Conservation (phyloP, 352 stramenopile species). For the Phytophthora foliorum region DNA sequence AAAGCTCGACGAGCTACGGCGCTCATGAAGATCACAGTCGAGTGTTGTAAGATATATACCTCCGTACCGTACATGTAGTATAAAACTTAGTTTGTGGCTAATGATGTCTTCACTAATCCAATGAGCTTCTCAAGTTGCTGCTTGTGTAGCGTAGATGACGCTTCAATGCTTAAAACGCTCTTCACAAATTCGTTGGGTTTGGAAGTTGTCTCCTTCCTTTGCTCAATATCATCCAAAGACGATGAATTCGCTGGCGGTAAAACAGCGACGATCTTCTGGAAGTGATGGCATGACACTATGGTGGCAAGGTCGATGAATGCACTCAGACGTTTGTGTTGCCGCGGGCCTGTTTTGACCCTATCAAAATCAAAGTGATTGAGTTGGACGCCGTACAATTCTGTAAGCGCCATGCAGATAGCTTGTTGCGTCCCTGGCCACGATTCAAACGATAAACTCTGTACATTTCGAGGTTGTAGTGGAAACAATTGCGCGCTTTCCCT, state of each 20-base stretch:
- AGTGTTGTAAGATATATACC: too few relatives aligned
- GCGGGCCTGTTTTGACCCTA: not conserved
- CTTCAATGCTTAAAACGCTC: not conserved
- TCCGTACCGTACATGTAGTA: too few relatives aligned
- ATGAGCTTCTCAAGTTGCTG: conserved; percentile 67
- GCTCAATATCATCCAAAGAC: not conserved
- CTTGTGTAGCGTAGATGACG: conserved; percentile 40
- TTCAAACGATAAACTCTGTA: conserved; percentile 16
- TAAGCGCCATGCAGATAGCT: conserved; percentile 16
- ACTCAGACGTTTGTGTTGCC: conserved; percentile 10
- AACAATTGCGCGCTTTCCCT: not conserved
- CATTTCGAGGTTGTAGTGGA: not conserved
- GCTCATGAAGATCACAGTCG: too few relatives aligned
- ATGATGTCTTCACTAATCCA: conserved; percentile 54
- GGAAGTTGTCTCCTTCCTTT: not conserved
- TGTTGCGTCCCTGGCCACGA: conserved; percentile 11
- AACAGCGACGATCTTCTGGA: conserved; percentile 4
- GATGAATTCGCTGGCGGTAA: not conserved
- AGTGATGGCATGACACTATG: conserved; percentile 3
- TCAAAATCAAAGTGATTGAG: conserved; percentile 6
- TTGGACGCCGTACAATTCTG: conserved; percentile 27
- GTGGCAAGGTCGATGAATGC: conserved; percentile 28
- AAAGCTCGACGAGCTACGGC: too few relatives aligned
- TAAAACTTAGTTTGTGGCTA: conserved; percentile 14
- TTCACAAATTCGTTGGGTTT: not conserved